Conservation (phyloP, 225 moss, liverwort and hornwort genomes). For the Rhytidiadelphus loreus region DNA sequence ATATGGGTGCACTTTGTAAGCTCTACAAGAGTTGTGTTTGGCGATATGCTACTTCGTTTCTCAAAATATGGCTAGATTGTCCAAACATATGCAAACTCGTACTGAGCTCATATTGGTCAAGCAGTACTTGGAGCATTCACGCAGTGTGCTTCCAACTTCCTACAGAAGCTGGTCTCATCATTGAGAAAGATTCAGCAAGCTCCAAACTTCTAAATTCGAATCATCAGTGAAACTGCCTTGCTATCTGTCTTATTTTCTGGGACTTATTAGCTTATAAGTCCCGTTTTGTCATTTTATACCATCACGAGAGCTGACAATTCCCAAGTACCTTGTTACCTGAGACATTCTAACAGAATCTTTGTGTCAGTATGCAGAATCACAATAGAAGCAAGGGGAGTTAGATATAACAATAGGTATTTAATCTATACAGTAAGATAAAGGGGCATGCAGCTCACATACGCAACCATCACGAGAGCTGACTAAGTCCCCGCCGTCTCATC, state of each 20-base stretch:
- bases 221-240: not conserved
- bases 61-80: not conserved
- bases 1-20: not conserved
- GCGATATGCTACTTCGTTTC: not conserved
- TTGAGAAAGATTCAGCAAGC: not conserved
- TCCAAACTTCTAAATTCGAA: not conserved
- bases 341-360: not conserved
- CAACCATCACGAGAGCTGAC: not conserved
- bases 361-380: not conserved
- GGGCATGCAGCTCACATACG: not conserved
- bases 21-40: not conserved
- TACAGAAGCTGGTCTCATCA: not conserved
- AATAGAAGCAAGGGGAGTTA: not conserved
- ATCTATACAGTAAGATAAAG: not conserved
- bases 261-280: not conserved
- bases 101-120: too few species aligned
- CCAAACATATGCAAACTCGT: not conserved
- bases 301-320: not conserved
- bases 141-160: not conserved
- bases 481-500: not conserved
- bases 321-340: not conserved
- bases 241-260: too few species aligned
- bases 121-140: too few species aligned
- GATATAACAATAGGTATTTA: not conserved
- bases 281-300: not conserved